These are phyloP conservation scores for Phytophthora melonis DNA, from an alignment of 352 stramenopile species.

Conservation along the genomic window DNA sequence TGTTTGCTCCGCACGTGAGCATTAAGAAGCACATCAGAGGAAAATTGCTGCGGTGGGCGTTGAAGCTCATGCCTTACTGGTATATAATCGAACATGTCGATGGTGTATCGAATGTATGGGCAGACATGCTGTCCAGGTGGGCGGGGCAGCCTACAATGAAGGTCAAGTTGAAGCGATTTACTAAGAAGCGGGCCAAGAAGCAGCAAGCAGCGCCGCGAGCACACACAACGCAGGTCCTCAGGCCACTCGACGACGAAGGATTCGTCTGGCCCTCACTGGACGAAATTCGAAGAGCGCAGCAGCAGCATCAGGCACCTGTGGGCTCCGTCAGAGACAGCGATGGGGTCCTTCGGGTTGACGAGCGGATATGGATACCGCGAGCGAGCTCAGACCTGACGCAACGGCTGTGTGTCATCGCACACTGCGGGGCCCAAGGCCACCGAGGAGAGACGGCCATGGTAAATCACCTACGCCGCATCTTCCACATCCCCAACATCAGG, in stretches of 20 bases:
- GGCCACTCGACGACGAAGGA: too few relatives aligned
- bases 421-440: neutral
- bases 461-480: neutral
- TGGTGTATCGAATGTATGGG: too few relatives aligned
- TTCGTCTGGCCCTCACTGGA: too few relatives aligned
- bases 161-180: too few relatives aligned
- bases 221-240: too few relatives aligned
- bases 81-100: conserved; percentile 1
- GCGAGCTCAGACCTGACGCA: neutral
- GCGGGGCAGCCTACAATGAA: too few relatives aligned
- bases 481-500: neutral
- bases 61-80: conserved; percentile 20
- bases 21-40: conserved; percentile 9
- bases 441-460: conserved; percentile 7
- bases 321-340: neutral
- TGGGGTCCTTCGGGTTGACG: neutral
- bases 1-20: conserved; percentile 6
- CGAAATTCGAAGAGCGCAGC: too few relatives aligned
- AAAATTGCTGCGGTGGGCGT: conserved; percentile 10
- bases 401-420: conserved; percentile 17
- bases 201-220: too few relatives aligned
- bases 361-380: neutral
- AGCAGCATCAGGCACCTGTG: too few relatives aligned
- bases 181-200: too few relatives aligned
- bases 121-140: too few relatives aligned